phyloP scores from a whole-genome alignment of 2,329 filamentous ascomycete genomes.

The Volutella citrinella region DNA sequence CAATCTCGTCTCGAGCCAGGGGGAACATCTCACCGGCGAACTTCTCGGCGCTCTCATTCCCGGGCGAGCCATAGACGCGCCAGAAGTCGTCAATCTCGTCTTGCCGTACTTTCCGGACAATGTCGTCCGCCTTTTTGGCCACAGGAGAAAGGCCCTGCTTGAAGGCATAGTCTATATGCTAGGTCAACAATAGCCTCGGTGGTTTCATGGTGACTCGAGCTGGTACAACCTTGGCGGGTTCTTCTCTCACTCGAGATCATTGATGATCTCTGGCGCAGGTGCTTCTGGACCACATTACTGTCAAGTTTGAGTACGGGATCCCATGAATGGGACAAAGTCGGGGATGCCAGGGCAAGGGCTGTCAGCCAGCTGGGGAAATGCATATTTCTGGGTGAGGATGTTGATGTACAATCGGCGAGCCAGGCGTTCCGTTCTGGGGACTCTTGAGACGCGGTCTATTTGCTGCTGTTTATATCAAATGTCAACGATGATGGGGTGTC shows the following conservation, averaged over 20 bases:
- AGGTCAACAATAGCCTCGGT: no score
- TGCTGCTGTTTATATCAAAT: no score
- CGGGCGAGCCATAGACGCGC: not conserved
- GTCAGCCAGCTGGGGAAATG: not conserved
- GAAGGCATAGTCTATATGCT: not conserved
- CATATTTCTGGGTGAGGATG: no score
- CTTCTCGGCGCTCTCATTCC: not conserved
- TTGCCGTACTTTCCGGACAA: slow-evolving; percentile 1
- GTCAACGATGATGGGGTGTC: no score
- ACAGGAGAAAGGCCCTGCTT: not conserved
- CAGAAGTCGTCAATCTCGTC: slow-evolving; percentile 3
- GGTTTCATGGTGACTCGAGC: not conserved
- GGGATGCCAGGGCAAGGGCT: not conserved
- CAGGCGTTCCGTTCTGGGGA: no score
- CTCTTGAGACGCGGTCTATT: no score
- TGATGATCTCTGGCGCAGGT: not conserved
- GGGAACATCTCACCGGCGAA: slow-evolving; percentile 5
- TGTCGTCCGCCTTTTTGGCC: slow-evolving; percentile 1
- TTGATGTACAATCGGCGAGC: no score
- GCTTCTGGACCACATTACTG: not conserved
- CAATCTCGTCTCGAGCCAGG: not conserved
- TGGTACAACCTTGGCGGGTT: not conserved
- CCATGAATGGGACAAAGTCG: slow-evolving; percentile 2
- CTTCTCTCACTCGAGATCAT: slow-evolving; percentile 2
- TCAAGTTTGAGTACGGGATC: not conserved